phyloP scores from a whole-genome alignment of 805 yeast genomes.

The Blastobotrys muscicola region DNA sequence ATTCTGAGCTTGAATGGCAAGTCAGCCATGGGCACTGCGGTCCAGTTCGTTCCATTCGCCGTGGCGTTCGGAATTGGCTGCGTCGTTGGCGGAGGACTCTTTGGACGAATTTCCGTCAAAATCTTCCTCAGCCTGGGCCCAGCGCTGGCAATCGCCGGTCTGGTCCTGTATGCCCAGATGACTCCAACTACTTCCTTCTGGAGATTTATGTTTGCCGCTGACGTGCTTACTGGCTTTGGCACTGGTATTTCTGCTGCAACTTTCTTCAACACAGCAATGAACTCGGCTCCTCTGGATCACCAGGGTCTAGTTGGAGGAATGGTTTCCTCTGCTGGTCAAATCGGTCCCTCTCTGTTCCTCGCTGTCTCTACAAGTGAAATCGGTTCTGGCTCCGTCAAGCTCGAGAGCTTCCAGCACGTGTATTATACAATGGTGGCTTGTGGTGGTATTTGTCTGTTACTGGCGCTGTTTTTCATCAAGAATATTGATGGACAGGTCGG shows the following conservation, averaged over 20 bases:
- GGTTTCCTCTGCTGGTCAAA: constrained; percentile 29
- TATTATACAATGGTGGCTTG: constrained; percentile 12
- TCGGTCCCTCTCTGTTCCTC: constrained; percentile 26
- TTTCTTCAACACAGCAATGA: constrained; percentile 26
- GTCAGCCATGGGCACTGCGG: constrained; percentile 29
- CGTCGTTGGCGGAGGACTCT: constrained; percentile 17
- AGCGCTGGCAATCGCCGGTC: constrained; percentile 14
- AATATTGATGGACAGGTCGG: no score
- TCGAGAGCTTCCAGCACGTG: constrained; percentile 5
- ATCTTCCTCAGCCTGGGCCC: neutral
- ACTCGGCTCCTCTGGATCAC: constrained; percentile 29
- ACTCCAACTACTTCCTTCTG: constrained; percentile 21
- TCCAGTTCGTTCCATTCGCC: constrained; percentile 30
- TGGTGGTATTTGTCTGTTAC: constrained; percentile 1
- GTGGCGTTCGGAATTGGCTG: constrained; percentile 27
- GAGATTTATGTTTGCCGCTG: constrained; percentile 25
- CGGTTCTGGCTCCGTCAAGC: constrained; percentile 4
- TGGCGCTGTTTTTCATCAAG: no score
- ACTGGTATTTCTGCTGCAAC: constrained; percentile 29
- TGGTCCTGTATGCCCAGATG: constrained; percentile 22
- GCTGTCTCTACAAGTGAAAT: constrained; percentile 20
- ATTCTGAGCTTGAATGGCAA: constrained; percentile 23
- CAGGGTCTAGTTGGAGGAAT: constrained; percentile 35
- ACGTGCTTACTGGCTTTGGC: constrained; percentile 21
- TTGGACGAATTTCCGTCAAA: constrained; percentile 12